Conservation (phyloP, 2,329 filamentous ascomycete genomes). For the Calonectria leucothoes region DNA sequence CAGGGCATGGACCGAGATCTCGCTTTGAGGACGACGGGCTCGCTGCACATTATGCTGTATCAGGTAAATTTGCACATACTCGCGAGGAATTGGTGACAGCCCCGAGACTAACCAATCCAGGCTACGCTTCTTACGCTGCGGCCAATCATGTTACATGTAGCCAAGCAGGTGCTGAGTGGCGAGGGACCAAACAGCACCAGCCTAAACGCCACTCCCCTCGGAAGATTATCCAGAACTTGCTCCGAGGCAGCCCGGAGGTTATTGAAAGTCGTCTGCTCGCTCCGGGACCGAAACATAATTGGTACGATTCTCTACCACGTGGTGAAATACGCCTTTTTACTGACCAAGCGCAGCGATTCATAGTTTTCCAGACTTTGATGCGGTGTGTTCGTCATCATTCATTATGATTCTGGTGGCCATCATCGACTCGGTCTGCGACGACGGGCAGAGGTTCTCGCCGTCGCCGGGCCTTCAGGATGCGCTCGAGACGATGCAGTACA, state of each 20-base stretch:
- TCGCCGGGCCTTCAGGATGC: conserved; percentile 41
- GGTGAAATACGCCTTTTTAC: neutral
- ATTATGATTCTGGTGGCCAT: conserved; percentile 43
- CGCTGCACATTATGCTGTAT: conserved; percentile 47
- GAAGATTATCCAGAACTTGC: conserved; percentile 42
- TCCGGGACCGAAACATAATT: conserved; percentile 45
- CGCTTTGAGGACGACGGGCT: conserved; percentile 45
- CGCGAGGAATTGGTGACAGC: too few species aligned
- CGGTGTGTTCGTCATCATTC: conserved; percentile 41
- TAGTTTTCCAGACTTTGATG: conserved; percentile 42
- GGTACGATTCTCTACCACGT: conserved; percentile 16
- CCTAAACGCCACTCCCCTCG: conserved; percentile 40
- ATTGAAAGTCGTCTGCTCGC: conserved; percentile 42
- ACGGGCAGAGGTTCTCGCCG: conserved; percentile 37
- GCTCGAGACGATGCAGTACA: conserved; percentile 43
- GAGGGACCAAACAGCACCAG: conserved; percentile 35
- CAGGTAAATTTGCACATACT: conserved; percentile 32
- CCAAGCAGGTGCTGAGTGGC: conserved; percentile 41
- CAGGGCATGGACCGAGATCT: conserved; percentile 40
- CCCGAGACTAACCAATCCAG: conserved; percentile 26
- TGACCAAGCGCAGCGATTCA: conserved; percentile 32
- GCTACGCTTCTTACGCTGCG: conserved; percentile 46
- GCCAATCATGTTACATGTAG: conserved; percentile 44
- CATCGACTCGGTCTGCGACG: conserved; percentile 40
- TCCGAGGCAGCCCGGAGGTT: conserved; percentile 44